Evolutionary conservation across 2,329 filamentous ascomycete species (phyloP).

Genomic region (Aspergillus thermomutatus): DNA sequence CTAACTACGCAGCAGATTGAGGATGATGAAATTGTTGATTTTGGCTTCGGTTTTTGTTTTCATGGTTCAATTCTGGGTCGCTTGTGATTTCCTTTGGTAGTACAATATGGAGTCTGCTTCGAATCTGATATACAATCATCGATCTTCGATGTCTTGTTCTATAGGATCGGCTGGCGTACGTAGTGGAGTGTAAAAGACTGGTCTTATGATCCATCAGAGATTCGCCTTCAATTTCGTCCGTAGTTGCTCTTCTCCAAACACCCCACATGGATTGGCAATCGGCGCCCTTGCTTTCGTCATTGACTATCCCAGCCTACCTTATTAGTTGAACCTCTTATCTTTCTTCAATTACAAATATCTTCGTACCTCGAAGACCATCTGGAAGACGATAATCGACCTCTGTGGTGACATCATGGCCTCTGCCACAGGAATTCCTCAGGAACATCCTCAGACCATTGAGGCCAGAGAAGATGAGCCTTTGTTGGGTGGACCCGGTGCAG

Average conservation of each 20-base stretch:
- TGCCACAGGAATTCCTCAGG: constrained; percentile 63
- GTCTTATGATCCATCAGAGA: too few species aligned
- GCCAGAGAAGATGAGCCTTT: constrained; percentile 65
- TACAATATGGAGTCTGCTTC: not conserved
- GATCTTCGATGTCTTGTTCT: not conserved
- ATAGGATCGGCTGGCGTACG: not conserved
- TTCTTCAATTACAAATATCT: not conserved
- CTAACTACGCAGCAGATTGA: not conserved
- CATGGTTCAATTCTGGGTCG: not conserved
- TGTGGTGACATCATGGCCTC: constrained; percentile 57
- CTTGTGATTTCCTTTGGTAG: not conserved
- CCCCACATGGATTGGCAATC: not conserved
- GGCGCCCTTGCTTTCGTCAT: not conserved
- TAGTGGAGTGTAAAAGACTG: not conserved
- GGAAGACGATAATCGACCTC: not conserved
- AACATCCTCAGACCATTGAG: constrained; percentile 38
- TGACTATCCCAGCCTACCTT: not conserved
- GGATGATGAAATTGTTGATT: not conserved
- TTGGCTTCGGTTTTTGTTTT: not conserved
- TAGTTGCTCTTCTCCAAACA: too few species aligned
- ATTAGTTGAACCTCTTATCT: not conserved
- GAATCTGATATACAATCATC: not conserved
- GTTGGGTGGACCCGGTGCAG: constrained; percentile 69
- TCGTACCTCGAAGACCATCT: not conserved
- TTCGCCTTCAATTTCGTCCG: not conserved